These are phyloP conservation scores for Ascodesmis nigricans DNA, from an alignment of 495 filamentous ascomycete species.

Conservation along the genomic window DNA sequence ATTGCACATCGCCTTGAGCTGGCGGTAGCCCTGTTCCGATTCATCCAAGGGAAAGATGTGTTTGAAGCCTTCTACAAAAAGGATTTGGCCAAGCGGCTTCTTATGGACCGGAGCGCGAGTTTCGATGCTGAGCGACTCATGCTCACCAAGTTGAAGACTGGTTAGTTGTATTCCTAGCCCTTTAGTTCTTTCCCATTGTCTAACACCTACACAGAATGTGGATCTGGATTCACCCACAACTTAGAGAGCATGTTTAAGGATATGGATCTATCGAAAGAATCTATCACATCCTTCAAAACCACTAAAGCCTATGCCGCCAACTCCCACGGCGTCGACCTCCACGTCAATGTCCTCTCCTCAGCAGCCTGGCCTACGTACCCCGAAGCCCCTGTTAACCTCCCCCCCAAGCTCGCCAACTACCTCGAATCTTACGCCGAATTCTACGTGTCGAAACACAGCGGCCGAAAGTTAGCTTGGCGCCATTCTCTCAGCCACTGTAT, in stretches of 20 bases:
- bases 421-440: conserved; percentile 54
- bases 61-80: conserved; percentile 99
- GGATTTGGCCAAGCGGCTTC: conserved; percentile 65
- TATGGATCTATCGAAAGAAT: conserved; percentile 69
- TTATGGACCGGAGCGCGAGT: conserved; percentile 80
- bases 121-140: conserved; percentile 90
- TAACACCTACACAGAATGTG: conserved; percentile 42
- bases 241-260: conserved; percentile 99
- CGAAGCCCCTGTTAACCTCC: conserved; percentile 54
- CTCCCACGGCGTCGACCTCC: conserved; percentile 45
- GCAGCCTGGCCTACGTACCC: conserved; percentile 85
- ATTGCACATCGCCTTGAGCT: conserved; percentile 76
- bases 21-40: conserved; percentile 81
- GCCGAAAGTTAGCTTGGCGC: conserved; percentile 73
- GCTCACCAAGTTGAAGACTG: conserved; percentile 67
- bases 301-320: conserved; percentile 23
- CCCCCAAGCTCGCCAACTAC: conserved; percentile 41
- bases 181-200: neutral
- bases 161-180: conserved; percentile 22
- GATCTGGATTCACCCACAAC: conserved; percentile 81
- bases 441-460: conserved; percentile 71
- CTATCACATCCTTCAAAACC: conserved; percentile 52
- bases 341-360: conserved; percentile 64
- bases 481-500: conserved; percentile 76
- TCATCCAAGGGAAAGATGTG: conserved; percentile 89